Evolutionary conservation across 768 basidiomycete genomes (phyloP).

Genomic region (Lactarius tabidus): DNA sequence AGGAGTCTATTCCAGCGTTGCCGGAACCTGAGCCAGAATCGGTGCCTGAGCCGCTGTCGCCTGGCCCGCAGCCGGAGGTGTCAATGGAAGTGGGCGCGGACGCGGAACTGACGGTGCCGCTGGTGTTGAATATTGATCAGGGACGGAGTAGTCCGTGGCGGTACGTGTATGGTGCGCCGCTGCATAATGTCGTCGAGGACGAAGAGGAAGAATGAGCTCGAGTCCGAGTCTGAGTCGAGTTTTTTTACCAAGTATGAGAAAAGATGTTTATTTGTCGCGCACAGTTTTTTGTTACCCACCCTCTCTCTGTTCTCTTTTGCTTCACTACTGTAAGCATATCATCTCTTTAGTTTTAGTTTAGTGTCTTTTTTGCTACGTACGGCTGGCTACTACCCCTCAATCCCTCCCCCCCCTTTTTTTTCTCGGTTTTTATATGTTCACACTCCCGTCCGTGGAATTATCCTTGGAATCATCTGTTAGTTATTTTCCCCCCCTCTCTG

Average conservation of each 20-base stretch:
- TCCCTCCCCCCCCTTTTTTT: no score
- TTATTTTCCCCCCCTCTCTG: no score
- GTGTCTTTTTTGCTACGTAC: no score
- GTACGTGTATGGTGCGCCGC: conserved; percentile 79
- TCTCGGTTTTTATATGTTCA: no score
- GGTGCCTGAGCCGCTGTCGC: background rate
- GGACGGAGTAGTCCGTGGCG: conserved; percentile 63
- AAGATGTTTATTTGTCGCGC: no score
- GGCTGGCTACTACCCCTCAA: no score
- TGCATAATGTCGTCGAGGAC: conserved; percentile 84
- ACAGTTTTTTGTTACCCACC: background rate
- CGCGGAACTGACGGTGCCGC: conserved; percentile 31
- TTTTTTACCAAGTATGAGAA: no score
- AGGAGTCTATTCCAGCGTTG: conserved; percentile 16
- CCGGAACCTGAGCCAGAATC: conserved; percentile 26
- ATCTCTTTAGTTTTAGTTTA: no score
- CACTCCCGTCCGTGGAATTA: no score
- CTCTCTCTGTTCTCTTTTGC: background rate
- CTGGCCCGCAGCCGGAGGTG: conserved; percentile 5
- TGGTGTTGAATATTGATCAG: conserved; percentile 35
- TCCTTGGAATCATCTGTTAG: no score
- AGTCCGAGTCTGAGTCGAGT: no score
- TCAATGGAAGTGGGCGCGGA: conserved; percentile 29
- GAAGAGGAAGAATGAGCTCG: conserved; percentile 57
- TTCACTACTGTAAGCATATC: no score